A percentile compares a stretch with the other conserved stretches of the same genome.
Evolutionary conservation across 2,329 filamentous ascomycete species (phyloP).

Genomic region (Plenodomus lindquistii): DNA sequence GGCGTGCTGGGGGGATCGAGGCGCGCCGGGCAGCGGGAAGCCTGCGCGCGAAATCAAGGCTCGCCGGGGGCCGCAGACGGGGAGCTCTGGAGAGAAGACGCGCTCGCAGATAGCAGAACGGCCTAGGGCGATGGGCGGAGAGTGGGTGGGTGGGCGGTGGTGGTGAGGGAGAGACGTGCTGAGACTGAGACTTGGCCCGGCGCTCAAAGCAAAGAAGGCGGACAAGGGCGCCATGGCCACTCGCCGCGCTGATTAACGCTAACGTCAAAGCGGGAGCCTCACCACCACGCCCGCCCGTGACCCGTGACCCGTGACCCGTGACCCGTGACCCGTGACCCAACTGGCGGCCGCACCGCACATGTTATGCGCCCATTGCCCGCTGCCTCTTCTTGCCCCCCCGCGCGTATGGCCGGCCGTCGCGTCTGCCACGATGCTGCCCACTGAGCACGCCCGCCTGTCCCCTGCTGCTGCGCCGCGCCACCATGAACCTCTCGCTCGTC

Average conservation of each 20-base stretch:
- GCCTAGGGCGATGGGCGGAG: slow-evolving; percentile 33
- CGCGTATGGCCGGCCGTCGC: slow-evolving; percentile 18
- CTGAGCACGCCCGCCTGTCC: slow-evolving; percentile 17
- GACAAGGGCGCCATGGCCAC: slow-evolving; percentile 9
- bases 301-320: no score
- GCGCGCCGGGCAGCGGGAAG: slow-evolving; percentile 27
- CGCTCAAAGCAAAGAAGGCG: slow-evolving; percentile 16
- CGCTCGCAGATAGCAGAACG: slow-evolving; percentile 40
- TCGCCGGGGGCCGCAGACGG: slow-evolving; percentile 29
- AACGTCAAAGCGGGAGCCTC: slow-evolving; percentile 14
- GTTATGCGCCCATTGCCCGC: neutral
- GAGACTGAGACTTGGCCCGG: slow-evolving; percentile 12
- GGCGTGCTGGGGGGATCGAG: slow-evolving; percentile 11
- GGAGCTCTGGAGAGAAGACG: slow-evolving; percentile 31
- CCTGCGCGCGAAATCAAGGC: slow-evolving; percentile 31
- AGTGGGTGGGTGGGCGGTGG: slow-evolving; percentile 22
- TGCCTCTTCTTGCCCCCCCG: slow-evolving; percentile 5
- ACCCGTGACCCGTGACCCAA: no score
- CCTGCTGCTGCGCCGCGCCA: slow-evolving; percentile 15
- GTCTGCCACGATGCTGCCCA: slow-evolving; percentile 25
- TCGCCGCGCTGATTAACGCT: slow-evolving; percentile 7
- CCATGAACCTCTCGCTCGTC: slow-evolving; percentile 72
- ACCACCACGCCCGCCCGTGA: no score
- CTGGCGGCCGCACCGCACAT: no score
- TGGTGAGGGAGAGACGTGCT: slow-evolving; percentile 23